Percentiles rank a stretch among this genome's conserved stretches.
These are phyloP conservation scores for Fagus sylvatica DNA, from an alignment of 306 rosid genomes.

Conservation along the genomic window DNA sequence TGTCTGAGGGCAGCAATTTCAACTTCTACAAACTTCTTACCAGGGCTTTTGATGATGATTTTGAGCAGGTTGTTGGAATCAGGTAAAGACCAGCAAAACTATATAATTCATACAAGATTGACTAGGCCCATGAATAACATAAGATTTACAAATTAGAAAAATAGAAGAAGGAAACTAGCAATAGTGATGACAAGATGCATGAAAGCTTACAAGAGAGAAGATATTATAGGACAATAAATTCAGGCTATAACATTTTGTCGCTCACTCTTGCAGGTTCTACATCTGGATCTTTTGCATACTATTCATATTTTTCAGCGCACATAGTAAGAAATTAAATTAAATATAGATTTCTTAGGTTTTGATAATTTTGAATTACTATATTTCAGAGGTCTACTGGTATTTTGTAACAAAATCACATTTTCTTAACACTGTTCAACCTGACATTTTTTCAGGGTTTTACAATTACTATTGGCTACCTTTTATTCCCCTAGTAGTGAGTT, in stretches of 20 bases:
- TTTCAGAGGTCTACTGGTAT: not conserved
- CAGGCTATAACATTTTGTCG: slow-evolving; percentile 4
- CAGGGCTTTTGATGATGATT: slow-evolving; percentile 62
- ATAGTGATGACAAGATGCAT: not conserved
- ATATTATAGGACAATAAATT: not conserved
- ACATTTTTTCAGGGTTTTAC: slow-evolving; percentile 54
- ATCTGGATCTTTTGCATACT: slow-evolving; percentile 61
- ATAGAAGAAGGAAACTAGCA: not conserved
- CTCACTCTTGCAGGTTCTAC: slow-evolving; percentile 52
- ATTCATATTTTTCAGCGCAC: slow-evolving; percentile 55
- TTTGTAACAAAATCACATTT: not conserved
- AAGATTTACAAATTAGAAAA: not conserved
- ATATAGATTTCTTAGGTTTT: not conserved
- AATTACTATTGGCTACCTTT: slow-evolving; percentile 70
- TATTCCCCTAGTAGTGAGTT: slow-evolving; percentile 62
- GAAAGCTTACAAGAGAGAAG: not conserved
- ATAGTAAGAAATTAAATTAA: slow-evolving; percentile 36
- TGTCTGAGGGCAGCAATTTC: slow-evolving; percentile 46
- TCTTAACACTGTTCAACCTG: not conserved
- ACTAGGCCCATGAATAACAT: not conserved
- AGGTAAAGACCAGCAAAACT: slow-evolving; percentile 36
- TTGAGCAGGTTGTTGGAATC: slow-evolving; percentile 58
- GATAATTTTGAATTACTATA: too few relatives aligned
- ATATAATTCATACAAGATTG: not conserved
- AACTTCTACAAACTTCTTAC: slow-evolving; percentile 60